These are phyloP conservation scores for Corylus americana DNA, from an alignment of 306 rosid species.

Conservation along the genomic window DNA sequence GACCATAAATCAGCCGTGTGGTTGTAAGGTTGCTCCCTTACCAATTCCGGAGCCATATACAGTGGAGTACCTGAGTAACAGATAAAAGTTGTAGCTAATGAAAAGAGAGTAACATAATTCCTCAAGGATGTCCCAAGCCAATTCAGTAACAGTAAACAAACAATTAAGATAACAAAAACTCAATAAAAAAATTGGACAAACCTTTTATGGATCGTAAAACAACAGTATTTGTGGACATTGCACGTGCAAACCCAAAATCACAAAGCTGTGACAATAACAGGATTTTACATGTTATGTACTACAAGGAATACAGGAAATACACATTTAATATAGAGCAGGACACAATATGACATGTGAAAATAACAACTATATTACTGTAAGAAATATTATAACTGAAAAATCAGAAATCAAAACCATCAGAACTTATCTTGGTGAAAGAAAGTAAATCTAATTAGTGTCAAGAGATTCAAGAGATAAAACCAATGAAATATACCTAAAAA, in stretches of 20 bases:
- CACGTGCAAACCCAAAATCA: constrained; percentile 99
- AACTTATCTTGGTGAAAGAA: not conserved
- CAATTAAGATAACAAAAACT: constrained; percentile 8
- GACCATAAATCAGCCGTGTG: constrained; percentile 99
- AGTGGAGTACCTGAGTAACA: constrained; percentile 82
- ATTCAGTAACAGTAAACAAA: constrained; percentile 17
- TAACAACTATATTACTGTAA: not conserved
- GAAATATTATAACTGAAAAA: not conserved
- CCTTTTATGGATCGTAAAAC: constrained; percentile 97
- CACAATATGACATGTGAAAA: not conserved
- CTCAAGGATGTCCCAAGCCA: constrained; percentile 8
- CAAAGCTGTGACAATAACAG: constrained; percentile 64
- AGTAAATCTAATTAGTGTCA: not conserved
- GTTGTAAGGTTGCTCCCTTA: constrained; percentile 93
- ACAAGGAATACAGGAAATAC: not conserved
- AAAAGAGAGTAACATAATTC: constrained; percentile 8
- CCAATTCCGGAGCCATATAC: constrained; percentile 99
- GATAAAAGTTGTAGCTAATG: constrained; percentile 2
- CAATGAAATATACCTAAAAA: not conserved
- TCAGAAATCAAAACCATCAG: not conserved
- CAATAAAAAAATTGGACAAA: constrained; percentile 34
- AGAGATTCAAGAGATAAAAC: not conserved
- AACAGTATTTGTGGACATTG: constrained; percentile 97
- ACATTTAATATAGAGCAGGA: not conserved
- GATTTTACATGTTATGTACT: constrained; percentile 1